Evolutionary conservation across 1,284 basidiomycete genomes (phyloP), one percentile per base, ranked within the genome.

Genomic region (Filobasidium uniguttulatum): DNA sequence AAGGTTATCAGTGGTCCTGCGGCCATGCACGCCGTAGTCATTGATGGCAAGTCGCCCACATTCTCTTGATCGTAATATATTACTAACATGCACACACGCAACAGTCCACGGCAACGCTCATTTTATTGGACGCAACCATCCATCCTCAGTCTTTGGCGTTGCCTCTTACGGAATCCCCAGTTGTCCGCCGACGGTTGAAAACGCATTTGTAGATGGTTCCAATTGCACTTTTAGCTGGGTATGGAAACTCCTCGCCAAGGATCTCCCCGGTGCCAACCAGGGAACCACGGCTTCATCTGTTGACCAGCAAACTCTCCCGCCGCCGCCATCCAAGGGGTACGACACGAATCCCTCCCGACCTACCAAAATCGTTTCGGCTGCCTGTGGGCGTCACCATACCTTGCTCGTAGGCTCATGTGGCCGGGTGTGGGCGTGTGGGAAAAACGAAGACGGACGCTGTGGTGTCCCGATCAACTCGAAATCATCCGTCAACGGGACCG

Each of bases 321-420:
- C 3, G 3, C 15, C 36, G n/a, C 5, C 30, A 47, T 1, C 48
- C 45, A 2, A 84, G 84, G 17, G 77, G 80, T 2, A 64, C 72
- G 14, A 70, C 73, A 51, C n/a, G n/a, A n/a, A n/a, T n/a, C n/a
- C n/a, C n/a, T n/a, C n/a, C n/a, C n/a, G n/a, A n/a, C 77, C 75
- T 0, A 78, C 78, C 20, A 77, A 72, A 55, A 87, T 91, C 60
- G 79, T 90, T 8, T 70, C 79, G 53, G 91, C 87, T 0, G 87
- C 86, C 0, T 81, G 79, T 58, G 90, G 87, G 31, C 73, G 84
- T 56, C 77, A 77, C 37, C 90, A 96, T 67, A 81, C 84, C 9
- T 65, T 96, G 55, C 71, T 97, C 56, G 78, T 94, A 5, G 85
- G 83, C 47, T 82, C 79, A 57, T 75, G 80, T 19, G 91, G 90